These are phyloP conservation scores for Aspergillus ellipticus DNA, from an alignment of 495 filamentous ascomycete genomes.

Conservation along the genomic window DNA sequence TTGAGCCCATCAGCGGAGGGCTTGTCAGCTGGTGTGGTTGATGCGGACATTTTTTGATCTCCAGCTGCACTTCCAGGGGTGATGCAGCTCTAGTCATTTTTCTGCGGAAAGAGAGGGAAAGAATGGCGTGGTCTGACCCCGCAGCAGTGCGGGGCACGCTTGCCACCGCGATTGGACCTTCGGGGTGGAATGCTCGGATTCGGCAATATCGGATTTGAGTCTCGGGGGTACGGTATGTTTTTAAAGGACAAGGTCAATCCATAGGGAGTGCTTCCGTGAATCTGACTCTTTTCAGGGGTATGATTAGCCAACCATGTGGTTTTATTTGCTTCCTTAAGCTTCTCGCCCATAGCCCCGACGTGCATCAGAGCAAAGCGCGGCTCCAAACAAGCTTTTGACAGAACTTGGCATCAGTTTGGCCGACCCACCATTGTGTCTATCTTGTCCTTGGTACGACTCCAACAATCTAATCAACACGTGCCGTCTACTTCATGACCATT, in stretches of 20 bases:
- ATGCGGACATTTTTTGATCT: neutral
- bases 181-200: neutral
- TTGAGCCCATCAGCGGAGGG: neutral
- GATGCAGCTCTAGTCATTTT: neutral
- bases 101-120: neutral
- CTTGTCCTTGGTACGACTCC: too few species aligned
- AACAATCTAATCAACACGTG: too few species aligned
- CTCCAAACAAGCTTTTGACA: neutral
- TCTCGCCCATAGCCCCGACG: too few species aligned
- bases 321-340: too few species aligned
- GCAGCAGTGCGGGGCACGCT: neutral
- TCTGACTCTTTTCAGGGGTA: too few species aligned
- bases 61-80: neutral
- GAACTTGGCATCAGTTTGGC: neutral
- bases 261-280: too few species aligned
- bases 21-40: neutral
- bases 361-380: neutral
- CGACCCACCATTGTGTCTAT: neutral
- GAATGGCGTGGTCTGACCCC: neutral
- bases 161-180: neutral
- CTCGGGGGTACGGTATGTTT: neutral
- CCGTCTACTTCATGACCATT: too few species aligned
- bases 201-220: neutral
- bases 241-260: too few species aligned
- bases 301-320: too few species aligned